Evolutionary conservation across 208 protist species (phyloP).

Genomic region (Tetramitus jugosus): DNA sequence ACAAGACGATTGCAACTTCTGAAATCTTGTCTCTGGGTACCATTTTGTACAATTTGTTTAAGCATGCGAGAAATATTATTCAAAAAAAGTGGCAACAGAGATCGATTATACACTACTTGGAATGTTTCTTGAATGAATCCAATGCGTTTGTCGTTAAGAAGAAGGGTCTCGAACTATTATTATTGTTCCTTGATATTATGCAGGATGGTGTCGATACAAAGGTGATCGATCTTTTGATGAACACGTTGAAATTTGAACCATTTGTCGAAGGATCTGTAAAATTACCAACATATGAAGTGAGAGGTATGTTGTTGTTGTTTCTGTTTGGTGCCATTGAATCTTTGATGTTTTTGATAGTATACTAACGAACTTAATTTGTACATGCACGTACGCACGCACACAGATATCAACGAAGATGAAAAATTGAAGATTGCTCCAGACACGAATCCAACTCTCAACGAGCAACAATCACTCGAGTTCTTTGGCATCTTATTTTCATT

Average conservation of each 20-base stretch:
- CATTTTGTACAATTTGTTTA: background rate
- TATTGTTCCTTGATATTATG: slow-evolving; percentile 20
- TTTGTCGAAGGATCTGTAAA: background rate
- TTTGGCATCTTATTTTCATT: background rate
- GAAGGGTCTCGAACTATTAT: background rate
- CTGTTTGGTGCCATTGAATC: no score
- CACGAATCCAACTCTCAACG: background rate
- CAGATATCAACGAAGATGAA: background rate
- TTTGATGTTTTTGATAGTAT: no score
- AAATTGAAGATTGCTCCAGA: background rate
- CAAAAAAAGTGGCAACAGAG: slow-evolving; percentile 19
- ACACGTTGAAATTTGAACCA: background rate
- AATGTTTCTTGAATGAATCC: background rate
- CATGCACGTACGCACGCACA: no score
- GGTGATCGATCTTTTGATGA: background rate
- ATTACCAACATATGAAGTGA: no score
- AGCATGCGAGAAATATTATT: background rate
- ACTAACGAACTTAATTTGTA: no score
- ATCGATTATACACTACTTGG: background rate
- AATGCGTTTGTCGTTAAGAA: background rate
- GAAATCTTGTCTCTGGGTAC: background rate
- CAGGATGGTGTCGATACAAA: background rate
- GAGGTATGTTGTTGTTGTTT: no score
- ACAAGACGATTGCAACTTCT: slow-evolving; percentile 8
- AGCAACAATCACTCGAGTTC: background rate